Evolutionary conservation across 352 stramenopile species (phyloP).

Genomic region (Phytophthora chlamydospora): DNA sequence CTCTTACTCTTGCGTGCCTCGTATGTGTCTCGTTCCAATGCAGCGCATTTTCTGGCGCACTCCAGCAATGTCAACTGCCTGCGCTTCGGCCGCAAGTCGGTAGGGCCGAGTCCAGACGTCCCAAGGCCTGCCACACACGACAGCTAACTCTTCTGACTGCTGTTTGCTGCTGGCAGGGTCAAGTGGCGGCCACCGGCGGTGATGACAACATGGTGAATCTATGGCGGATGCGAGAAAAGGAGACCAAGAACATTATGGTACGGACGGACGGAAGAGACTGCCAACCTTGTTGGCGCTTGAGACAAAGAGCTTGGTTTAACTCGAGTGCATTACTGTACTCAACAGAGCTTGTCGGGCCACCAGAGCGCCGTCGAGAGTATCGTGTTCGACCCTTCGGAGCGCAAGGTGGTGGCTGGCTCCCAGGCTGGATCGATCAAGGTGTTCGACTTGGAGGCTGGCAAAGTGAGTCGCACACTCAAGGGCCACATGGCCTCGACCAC

Average conservation of each 20-base stretch:
- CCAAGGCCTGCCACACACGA: background rate
- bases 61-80: slow-evolving; percentile 86
- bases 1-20: background rate
- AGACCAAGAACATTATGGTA: slow-evolving; percentile 91
- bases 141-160: background rate
- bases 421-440: slow-evolving; percentile 86
- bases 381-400: slow-evolving; percentile 81
- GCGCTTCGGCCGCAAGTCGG: slow-evolving; percentile 82
- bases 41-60: slow-evolving; percentile 83
- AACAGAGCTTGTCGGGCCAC: slow-evolving; percentile 75
- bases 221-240: slow-evolving; percentile 86
- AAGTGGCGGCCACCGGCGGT: slow-evolving; percentile 79
- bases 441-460: slow-evolving; percentile 82
- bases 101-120: slow-evolving; percentile 21
- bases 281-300: too few species aligned
- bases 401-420: slow-evolving; percentile 76
- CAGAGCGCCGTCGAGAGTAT: slow-evolving; percentile 81
- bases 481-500: slow-evolving; percentile 87
- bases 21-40: background rate
- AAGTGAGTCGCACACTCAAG: slow-evolving; percentile 81
- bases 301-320: too few species aligned
- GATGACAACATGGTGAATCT: slow-evolving; percentile 86
- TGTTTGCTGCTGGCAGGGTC: slow-evolving; percentile 45
- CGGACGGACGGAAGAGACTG: too few species aligned
- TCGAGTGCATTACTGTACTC: background rate